Evolutionary conservation across 75 land plant genomes (phyloP).

Genomic region (Chamaecyparis obtusa): DNA sequence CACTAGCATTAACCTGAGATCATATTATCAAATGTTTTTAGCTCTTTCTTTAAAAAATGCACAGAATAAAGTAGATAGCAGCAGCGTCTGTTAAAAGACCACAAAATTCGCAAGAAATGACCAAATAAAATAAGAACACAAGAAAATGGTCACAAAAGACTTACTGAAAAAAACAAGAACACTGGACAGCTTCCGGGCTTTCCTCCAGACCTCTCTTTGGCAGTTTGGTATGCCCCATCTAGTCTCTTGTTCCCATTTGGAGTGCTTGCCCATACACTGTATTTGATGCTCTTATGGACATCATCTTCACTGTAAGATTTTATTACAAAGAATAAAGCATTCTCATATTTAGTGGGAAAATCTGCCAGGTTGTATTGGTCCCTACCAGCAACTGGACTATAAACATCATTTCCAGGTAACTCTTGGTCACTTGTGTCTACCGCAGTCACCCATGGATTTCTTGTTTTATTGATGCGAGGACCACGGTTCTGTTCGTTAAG

Average conservation of each 20-base stretch:
- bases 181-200: constrained; percentile 49
- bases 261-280: constrained; percentile 72
- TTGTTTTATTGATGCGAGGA: constrained; percentile 49
- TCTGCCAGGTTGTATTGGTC: constrained; percentile 53
- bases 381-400: constrained; percentile 9
- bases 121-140: neutral
- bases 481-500: constrained; percentile 74
- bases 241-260: constrained; percentile 69
- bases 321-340: constrained; percentile 58
- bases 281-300: constrained; percentile 71
- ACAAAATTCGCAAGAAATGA: neutral
- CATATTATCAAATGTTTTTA: neutral
- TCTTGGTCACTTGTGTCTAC: constrained; percentile 22
- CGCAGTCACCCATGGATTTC: constrained; percentile 26
- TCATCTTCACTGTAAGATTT: constrained; percentile 80
- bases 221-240: constrained; percentile 49
- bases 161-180: constrained; percentile 62
- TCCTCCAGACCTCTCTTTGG: constrained; percentile 31
- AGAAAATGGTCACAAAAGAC: neutral
- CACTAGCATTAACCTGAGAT: constrained; percentile 68
- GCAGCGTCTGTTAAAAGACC: neutral
- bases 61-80: neutral
- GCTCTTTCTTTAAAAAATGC: neutral
- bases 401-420: neutral
- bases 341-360: constrained; percentile 46